Conservation (phyloP, 2,329 filamentous ascomycete genomes). For the Dactylellina haptotyla region DNA sequence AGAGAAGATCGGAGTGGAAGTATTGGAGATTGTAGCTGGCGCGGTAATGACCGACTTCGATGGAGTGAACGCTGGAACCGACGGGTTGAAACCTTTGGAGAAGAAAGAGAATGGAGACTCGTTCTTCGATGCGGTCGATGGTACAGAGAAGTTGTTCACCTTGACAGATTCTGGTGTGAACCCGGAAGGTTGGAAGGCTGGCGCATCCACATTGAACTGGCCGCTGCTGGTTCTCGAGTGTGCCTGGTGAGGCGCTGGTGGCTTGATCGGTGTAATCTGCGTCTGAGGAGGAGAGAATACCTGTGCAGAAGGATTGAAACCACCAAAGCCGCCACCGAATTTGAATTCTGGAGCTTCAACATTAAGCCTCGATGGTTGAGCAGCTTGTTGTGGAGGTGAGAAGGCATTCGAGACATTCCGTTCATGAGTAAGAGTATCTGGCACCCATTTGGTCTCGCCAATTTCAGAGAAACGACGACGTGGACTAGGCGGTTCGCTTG, state of each 20-base stretch:
- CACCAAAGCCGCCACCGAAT: slow-evolving; percentile 69
- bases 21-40: slow-evolving; percentile 69
- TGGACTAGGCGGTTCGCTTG: slow-evolving; percentile 57
- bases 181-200: slow-evolving; percentile 73
- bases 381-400: slow-evolving; percentile 1
- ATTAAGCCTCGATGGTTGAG: slow-evolving; percentile 77
- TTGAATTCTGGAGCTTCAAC: slow-evolving; percentile 90
- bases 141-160: slow-evolving; percentile 42
- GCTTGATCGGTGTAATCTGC: slow-evolving; percentile 65
- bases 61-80: slow-evolving; percentile 80
- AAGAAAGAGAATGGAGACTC: slow-evolving; percentile 75
- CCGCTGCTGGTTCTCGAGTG: slow-evolving; percentile 56
- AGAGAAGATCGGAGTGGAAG: slow-evolving; percentile 58
- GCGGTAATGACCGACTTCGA: slow-evolving; percentile 58
- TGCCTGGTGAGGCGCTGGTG: slow-evolving; percentile 12
- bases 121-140: slow-evolving; percentile 49
- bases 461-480: slow-evolving; percentile 52
- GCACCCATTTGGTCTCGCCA: slow-evolving; percentile 41
- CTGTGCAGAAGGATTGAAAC: slow-evolving; percentile 62
- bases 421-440: slow-evolving; percentile 69
- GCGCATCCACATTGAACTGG: slow-evolving; percentile 75
- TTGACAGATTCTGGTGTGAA: slow-evolving; percentile 41
- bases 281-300: slow-evolving; percentile 62
- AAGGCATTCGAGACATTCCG: slow-evolving; percentile 60
- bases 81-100: slow-evolving; percentile 75